Evolutionary conservation across 208 protist genomes (phyloP).

Genomic region (Phytomonas francai): DNA sequence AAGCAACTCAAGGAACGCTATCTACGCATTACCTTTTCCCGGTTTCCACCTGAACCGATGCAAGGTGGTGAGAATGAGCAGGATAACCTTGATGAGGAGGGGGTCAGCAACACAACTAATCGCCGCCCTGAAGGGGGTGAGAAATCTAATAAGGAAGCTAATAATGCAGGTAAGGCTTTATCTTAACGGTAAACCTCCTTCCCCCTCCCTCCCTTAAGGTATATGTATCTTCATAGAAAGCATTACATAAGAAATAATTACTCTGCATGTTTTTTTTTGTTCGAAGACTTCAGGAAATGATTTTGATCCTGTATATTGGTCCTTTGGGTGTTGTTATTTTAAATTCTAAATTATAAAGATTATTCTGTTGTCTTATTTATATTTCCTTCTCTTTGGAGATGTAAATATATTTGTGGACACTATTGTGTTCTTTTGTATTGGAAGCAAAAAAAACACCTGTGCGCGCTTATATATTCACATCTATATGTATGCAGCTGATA

Average conservation of each 20-base stretch:
- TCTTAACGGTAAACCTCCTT: not conserved
- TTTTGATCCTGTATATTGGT: not conserved
- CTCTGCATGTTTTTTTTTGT: not conserved
- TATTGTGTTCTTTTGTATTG: not conserved
- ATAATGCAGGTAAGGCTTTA: not conserved
- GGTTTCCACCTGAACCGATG: slow-evolving; percentile 56
- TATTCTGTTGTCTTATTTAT: slow-evolving; percentile 1
- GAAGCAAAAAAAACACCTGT: not conserved
- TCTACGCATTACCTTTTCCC: slow-evolving; percentile 79
- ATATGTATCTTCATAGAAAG: not conserved
- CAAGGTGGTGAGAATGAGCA: slow-evolving; percentile 17
- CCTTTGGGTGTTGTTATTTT: not conserved
- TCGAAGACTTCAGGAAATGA: not conserved
- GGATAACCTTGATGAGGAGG: slow-evolving; percentile 11
- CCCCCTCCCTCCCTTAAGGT: not conserved
- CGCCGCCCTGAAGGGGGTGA: slow-evolving; percentile 1
- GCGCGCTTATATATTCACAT: not conserved
- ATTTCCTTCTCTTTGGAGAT: not conserved
- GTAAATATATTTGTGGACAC: not conserved
- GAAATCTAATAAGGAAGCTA: slow-evolving; percentile 3
- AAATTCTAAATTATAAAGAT: not conserved
- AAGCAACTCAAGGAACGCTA: slow-evolving; percentile 56
- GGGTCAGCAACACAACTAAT: not conserved
- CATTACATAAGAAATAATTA: slow-evolving; percentile 2
- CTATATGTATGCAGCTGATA: not conserved